Conservation (phyloP, 2,329 filamentous ascomycete species). For the Penicillium palitans region DNA sequence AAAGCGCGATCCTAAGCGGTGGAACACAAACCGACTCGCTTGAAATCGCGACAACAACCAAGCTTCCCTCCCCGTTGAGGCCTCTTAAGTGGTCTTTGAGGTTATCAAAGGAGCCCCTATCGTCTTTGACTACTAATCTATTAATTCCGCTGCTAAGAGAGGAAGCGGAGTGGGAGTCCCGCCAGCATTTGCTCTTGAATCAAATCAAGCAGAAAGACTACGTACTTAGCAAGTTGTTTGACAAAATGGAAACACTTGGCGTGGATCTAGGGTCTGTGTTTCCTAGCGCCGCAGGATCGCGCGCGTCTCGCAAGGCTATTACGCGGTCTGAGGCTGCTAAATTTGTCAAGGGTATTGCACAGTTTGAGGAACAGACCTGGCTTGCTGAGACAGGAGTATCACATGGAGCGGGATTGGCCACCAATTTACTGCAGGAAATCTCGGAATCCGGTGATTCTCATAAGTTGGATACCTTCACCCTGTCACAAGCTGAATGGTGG, state of each 20-base stretch:
- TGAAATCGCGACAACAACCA: conserved; percentile 48
- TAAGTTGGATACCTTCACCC: conserved; percentile 17
- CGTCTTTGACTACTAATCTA: conserved; percentile 50
- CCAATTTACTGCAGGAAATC: conserved; percentile 30
- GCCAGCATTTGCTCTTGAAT: conserved; percentile 51
- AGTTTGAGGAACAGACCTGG: conserved; percentile 55
- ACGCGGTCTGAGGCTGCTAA: conserved; percentile 54
- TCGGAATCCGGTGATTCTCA: conserved; percentile 12
- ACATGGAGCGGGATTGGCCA: conserved; percentile 22
- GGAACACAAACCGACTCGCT: conserved; percentile 39
- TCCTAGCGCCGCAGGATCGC: conserved; percentile 53
- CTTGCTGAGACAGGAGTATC: conserved; percentile 28
- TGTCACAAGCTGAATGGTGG: conserved; percentile 39
- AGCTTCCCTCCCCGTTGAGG: conserved; percentile 55
- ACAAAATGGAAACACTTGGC: conserved; percentile 58
- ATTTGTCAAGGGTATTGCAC: conserved; percentile 55
- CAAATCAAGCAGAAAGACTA: conserved; percentile 59
- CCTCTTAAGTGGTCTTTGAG: conserved; percentile 55
- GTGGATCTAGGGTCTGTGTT: conserved; percentile 59
- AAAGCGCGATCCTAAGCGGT: conserved; percentile 33
- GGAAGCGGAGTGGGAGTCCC: conserved; percentile 49
- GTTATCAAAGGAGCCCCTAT: conserved; percentile 44
- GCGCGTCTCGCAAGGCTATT: conserved; percentile 45
- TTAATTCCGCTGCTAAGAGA: conserved; percentile 55
- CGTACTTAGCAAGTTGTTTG: conserved; percentile 58